Percentiles rank a stretch among this genome's conserved stretches.
These are phyloP conservation scores for Pochonia chlamydosporia DNA, from an alignment of 2,329 filamentous ascomycete species.

Conservation along the genomic window DNA sequence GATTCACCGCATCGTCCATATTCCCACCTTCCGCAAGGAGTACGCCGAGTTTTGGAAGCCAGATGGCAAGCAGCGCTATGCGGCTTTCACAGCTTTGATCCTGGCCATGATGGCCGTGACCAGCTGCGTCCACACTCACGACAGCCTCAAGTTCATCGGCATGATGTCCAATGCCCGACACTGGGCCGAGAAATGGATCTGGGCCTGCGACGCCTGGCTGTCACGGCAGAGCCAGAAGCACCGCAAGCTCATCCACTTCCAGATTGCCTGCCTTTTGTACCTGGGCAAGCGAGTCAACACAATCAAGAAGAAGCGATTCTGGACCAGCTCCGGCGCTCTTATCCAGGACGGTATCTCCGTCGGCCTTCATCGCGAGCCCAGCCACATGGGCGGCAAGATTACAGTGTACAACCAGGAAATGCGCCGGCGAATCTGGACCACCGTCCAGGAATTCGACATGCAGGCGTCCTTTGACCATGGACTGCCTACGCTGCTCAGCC, in stretches of 20 bases:
- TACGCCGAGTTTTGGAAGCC: conserved; percentile 51
- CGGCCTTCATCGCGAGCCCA: conserved; percentile 54
- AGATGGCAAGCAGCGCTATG: conserved; percentile 35
- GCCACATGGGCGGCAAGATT: conserved; percentile 47
- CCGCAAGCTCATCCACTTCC: conserved; percentile 54
- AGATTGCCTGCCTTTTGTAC: conserved; percentile 54
- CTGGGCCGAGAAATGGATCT: conserved; percentile 51
- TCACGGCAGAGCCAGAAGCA: conserved; percentile 55
- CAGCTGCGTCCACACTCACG: conserved; percentile 49
- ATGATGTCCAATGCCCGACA: conserved; percentile 52
- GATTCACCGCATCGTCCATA: conserved; percentile 52
- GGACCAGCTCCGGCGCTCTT: conserved; percentile 50
- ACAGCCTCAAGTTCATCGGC: conserved; percentile 48
- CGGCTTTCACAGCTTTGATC: conserved; percentile 51
- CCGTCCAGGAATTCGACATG: conserved; percentile 56
- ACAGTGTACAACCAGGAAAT: conserved; percentile 57
- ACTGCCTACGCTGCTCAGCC: conserved; percentile 50
- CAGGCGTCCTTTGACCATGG: conserved; percentile 57
- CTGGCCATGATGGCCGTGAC: conserved; percentile 57
- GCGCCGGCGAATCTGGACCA: conserved; percentile 55
- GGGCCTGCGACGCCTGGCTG: conserved; percentile 49
- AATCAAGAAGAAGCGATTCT: conserved; percentile 60
- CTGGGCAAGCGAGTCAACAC: conserved; percentile 57
- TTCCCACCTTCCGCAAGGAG: conserved; percentile 51
- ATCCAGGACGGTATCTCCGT: conserved; percentile 54